Conservation (phyloP, 306 rosid species). For the Hylodesmum podocarpum region DNA sequence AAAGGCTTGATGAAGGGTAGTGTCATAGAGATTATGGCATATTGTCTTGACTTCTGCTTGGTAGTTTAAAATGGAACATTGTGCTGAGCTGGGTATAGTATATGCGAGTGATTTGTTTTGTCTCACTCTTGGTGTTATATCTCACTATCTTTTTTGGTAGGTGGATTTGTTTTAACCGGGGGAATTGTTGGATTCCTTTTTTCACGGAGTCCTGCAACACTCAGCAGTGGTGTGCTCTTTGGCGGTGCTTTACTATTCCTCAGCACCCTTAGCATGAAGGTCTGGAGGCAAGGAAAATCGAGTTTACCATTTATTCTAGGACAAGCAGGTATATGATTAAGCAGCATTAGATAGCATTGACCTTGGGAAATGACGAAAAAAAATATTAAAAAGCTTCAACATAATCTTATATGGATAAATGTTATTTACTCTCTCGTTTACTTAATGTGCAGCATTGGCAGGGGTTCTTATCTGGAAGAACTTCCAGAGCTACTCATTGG, state of each 20-base stretch:
- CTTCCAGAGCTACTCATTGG: slow-evolving; percentile 69
- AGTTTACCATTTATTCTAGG: slow-evolving; percentile 83
- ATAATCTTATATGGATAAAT: slow-evolving; percentile 9
- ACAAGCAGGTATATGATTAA: slow-evolving; percentile 70
- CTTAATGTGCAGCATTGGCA: slow-evolving; percentile 54
- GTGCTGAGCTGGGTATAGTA: not conserved
- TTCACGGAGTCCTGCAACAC: slow-evolving; percentile 65
- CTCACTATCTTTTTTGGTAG: slow-evolving; percentile 35
- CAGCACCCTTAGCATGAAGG: slow-evolving; percentile 83
- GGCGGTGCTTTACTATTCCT: slow-evolving; percentile 91
- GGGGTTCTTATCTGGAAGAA: slow-evolving; percentile 79
- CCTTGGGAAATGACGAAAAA: not conserved
- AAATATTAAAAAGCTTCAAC: not conserved
- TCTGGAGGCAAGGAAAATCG: slow-evolving; percentile 95
- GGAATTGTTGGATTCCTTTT: slow-evolving; percentile 71
- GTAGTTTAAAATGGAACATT: slow-evolving; percentile 7
- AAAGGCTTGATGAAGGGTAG: slow-evolving; percentile 7
- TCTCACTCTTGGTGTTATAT: not conserved
- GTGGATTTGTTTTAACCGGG: slow-evolving; percentile 80
- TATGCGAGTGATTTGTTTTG: slow-evolving; percentile 8
- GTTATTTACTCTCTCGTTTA: slow-evolving; percentile 21
- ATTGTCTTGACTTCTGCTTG: not conserved
- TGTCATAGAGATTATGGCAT: slow-evolving; percentile 17
- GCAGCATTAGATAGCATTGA: not conserved
- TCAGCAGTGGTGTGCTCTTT: slow-evolving; percentile 59